Evolutionary conservation across 1,284 basidiomycete species (phyloP).

Genomic region (Trichosporon ovoides): DNA sequence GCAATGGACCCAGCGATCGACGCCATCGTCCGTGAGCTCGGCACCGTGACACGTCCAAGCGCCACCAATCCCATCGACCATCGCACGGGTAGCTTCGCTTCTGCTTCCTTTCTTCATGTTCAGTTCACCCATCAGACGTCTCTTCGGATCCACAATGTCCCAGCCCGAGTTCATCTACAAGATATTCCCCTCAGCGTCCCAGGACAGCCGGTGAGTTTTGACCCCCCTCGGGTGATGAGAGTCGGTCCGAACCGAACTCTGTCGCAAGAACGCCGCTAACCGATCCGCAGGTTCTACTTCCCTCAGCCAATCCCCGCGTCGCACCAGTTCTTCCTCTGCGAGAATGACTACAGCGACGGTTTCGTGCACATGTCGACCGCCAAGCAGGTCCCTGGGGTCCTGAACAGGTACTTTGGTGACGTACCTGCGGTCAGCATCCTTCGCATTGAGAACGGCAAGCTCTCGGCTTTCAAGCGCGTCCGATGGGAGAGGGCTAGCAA

Average conservation of each 20-base stretch:
- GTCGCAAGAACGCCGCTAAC: background rate
- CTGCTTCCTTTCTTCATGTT: slow-evolving; percentile 8
- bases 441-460: slow-evolving; percentile 47
- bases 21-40: background rate
- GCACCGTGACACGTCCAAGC: background rate
- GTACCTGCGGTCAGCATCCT: slow-evolving; percentile 52
- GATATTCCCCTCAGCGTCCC: slow-evolving; percentile 41
- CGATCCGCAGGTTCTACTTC: slow-evolving; percentile 8
- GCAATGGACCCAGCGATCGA: too few relatives aligned
- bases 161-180: slow-evolving; percentile 44
- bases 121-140: slow-evolving; percentile 7
- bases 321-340: slow-evolving; percentile 31
- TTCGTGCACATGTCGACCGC: slow-evolving; percentile 63
- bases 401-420: slow-evolving; percentile 56
- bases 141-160: slow-evolving; percentile 21
- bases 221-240: background rate
- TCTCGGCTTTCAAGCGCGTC: slow-evolving; percentile 37
- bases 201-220: slow-evolving; percentile 36
- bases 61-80: background rate
- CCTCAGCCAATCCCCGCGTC: slow-evolving; percentile 36
- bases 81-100: background rate
- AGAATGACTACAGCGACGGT: slow-evolving; percentile 48
- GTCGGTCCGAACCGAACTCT: too few relatives aligned
- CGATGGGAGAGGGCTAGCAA: slow-evolving; percentile 32
- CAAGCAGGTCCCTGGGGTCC: slow-evolving; percentile 55